phyloP scores from a whole-genome alignment of 2,329 filamentous ascomycete species.

The Exophiala calicioides region DNA sequence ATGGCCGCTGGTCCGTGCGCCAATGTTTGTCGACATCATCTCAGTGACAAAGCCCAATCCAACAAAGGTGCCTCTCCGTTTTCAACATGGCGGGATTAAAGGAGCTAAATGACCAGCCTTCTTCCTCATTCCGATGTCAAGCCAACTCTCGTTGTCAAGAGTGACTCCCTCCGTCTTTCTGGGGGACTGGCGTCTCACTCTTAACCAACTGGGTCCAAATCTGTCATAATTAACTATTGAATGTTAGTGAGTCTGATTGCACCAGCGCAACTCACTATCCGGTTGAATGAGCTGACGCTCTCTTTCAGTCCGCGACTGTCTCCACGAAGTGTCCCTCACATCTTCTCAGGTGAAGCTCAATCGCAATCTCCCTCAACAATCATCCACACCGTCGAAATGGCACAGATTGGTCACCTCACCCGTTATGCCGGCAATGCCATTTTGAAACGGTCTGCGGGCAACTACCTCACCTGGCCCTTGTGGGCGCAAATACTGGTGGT shows the following conservation, averaged over 20 bases:
- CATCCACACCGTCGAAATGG: constrained; percentile 2
- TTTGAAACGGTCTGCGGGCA: constrained; percentile 4
- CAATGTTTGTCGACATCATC: constrained; percentile 14
- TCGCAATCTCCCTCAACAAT: not conserved
- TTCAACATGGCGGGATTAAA: too few relatives aligned
- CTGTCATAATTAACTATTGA: too few relatives aligned
- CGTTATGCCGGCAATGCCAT: not conserved
- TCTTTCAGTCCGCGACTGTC: not conserved
- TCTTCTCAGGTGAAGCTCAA: not conserved
- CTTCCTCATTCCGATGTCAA: too few relatives aligned
- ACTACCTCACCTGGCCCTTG: constrained; percentile 20
- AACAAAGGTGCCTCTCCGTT: too few relatives aligned
- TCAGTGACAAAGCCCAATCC: constrained; percentile 6
- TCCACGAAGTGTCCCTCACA: not conserved
- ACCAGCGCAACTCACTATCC: too few relatives aligned
- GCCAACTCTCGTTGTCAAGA: too few relatives aligned
- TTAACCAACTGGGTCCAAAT: too few relatives aligned
- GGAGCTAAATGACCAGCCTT: too few relatives aligned
- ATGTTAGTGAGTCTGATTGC: too few relatives aligned
- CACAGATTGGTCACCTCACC: not conserved
- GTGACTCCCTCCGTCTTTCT: too few relatives aligned
- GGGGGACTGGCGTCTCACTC: too few relatives aligned
- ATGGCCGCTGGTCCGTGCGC: constrained; percentile 29
- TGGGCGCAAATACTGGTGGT: constrained; percentile 25
- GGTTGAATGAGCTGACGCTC: too few relatives aligned